Base-by-base conservation (phyloP, 495 filamentous ascomycete genomes). In the Tuber indicum region DNA sequence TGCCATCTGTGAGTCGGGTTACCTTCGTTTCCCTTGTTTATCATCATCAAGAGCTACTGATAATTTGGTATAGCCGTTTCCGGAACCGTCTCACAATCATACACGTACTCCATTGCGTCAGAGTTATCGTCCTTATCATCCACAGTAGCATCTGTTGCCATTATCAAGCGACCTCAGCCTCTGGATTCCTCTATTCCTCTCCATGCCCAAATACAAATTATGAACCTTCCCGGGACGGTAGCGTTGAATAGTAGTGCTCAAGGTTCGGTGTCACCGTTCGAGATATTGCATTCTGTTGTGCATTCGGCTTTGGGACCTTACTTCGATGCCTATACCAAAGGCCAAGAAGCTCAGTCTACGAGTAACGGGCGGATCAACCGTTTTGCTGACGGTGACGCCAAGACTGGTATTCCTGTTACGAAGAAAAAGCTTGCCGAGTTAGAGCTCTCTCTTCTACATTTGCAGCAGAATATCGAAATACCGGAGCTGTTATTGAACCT, bases 391-490 rank as follows among this genome's bases (percentile, higher is more conserved):
- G 91, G 91, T 23, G 95, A 97, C 82, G 90, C 91, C 26, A 96
- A 96, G 87, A 97, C 93, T 45, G 82, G 82, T 66, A 93, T 99
- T 79, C 92, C 96, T n/a, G 93, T 94, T 14, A 93, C 96, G 43
- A 98, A 97, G 87, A 96, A 96, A 88, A 93, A 92, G 83, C 89
- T 97, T 84, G 94, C 94, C 21, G 96, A 99, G 81, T 86, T 99
- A 77, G 95, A 97, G 83, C 86, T 97, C 74, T 94, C 91, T 76
- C 87, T 99, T 75, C 86, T 92, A 76, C 94, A 98, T 82, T 87
- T 98, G 69, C 95, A 97, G 85, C 94, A 98, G 82, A 98, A 98
- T 87, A 93, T 96, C 74, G 96, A 99, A 85, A 98, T 99, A 70
- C 96, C 96, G 23, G 93, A 94, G 76, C 86, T 98, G 42, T 91